phyloP scores from a whole-genome alignment of 495 filamentous ascomycete genomes.

The Xylaria longipes region DNA sequence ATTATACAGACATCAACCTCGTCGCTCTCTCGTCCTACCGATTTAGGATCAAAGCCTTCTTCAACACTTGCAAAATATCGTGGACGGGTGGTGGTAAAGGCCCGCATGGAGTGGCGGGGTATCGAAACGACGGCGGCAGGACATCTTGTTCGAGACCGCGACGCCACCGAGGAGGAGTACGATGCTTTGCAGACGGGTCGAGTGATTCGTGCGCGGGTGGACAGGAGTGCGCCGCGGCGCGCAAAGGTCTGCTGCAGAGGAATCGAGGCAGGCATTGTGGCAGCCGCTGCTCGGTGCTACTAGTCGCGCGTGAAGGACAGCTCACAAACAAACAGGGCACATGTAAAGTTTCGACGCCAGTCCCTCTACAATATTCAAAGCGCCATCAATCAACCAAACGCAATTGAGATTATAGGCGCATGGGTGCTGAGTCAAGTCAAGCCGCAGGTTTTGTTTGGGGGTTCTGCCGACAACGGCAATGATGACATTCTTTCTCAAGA shows the following conservation, averaged over 20 bases:
- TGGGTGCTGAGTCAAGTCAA: not conserved
- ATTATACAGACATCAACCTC: constrained; percentile 97
- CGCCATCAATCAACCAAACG: not conserved
- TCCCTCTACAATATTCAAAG: constrained; percentile 1
- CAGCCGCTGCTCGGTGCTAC: constrained; percentile 1
- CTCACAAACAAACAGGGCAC: not conserved
- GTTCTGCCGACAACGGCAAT: constrained; percentile 17
- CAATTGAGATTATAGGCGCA: not conserved
- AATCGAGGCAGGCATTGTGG: constrained; percentile 33
- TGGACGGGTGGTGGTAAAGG: constrained; percentile 36
- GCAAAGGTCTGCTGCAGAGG: constrained; percentile 32
- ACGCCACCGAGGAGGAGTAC: constrained; percentile 26
- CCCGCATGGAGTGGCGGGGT: constrained; percentile 25
- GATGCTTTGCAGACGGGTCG: constrained; percentile 22
- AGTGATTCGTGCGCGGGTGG: constrained; percentile 23
- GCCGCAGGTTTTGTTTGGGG: constrained; percentile 6
- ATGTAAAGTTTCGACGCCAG: not conserved
- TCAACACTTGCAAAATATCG: constrained; percentile 43
- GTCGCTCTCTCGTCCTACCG: constrained; percentile 85
- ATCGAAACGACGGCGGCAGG: constrained; percentile 11
- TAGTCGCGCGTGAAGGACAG: not conserved
- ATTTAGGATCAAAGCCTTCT: constrained; percentile 72
- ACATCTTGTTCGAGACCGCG: constrained; percentile 27
- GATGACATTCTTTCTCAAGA: constrained; percentile 21
- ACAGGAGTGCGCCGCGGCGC: constrained; percentile 30